Base-by-base conservation (phyloP, 257 asterid species). In the Haberlea rhodopensis region DNA sequence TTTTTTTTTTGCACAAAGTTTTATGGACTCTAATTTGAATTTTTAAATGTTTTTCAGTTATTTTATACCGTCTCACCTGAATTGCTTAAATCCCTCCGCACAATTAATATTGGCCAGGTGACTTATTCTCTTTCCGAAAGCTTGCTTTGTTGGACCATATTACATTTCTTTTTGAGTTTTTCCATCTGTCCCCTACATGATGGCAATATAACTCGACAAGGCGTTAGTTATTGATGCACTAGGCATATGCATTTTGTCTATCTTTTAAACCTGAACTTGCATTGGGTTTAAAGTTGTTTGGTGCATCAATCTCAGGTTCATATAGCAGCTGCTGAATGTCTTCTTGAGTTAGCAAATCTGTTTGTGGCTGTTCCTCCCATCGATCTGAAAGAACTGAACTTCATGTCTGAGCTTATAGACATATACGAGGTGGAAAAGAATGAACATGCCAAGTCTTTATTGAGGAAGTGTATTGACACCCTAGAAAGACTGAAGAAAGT, bases 81-180 rank as follows among this genome's bases (percentile, higher is more conserved):
- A 79, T 60, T 89, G 80, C 82, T 87, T 13, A 86, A 85, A 48
- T 79, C 86, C 72, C 68, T 89, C 57, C 89, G 73, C 66, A 81
- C 84, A 0, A 79, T 92, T 55, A 89, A 92, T 58, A 92, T 92
- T 53, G 95, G 90, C 37, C 99, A 89, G 92, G 99, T 92, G 76
- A 51, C 69, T 69, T 54, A 5, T 49, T 24, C 45, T 65, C 57
- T 57, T 74, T 55, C 22, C 49, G 43, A 62, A 52, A 43, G 34
- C 57, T 49, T 51, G 26, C 20, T 71, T 69, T 26, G 53, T 54
- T 66, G 19, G 57, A 56, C 27, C 57, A 15, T 27, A 19, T 32
- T 66, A 6, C 9, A 3, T 11, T 48, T 52, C 9, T 54, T 63
- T 16, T 70, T 57, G 21, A 55, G 62, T 49, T 55, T 54, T 19